Evolutionary conservation across 805 yeast species (phyloP), one percentile per base, ranked within the genome.

Genomic region (Pichia cephalocereana): DNA sequence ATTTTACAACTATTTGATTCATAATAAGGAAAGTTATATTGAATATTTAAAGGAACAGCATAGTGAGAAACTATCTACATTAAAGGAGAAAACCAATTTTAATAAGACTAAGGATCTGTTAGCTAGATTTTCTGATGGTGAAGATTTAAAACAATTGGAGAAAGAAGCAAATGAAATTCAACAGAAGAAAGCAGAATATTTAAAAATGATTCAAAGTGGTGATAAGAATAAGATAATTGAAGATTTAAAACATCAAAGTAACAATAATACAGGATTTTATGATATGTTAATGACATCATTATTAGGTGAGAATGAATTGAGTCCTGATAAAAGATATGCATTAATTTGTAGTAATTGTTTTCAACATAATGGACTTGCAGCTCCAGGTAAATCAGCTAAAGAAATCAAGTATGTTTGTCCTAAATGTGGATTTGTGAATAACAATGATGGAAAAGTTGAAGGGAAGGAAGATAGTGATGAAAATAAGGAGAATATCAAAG

Each of bases 351-450:
- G 58, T 18, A 65, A 70, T n/a, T 86, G 96, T 59, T 67, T 63
- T 23, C 70, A 70, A 17, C 95, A 86, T 63, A 86, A 87, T 58
- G 96, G 96, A 1, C 70, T 86, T 41, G 95, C 95, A 0, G 86
- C 88, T 5, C 88, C 86, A 2, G 83, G 83, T 8, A 66, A 73
- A 50, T 51, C 60, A 3, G 83, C 91, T 0, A 57, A 55, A 2
- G 57, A 62, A 6, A 78, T 84, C 9, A 65, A 63, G 45, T 86
- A 82, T 56, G 58, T 69, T 2, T 86, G 96, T 66, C 85, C 88
- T 9, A 64, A 65, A 23, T 86, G 95, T 64, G 26, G 23, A 10
- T 17, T 17, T 18, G n/a, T 18, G 32, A 8, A 40, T 12, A 27
- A 10, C n/a, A 31, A 19, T 14, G n/a, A 23, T 9, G 14, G 19